Evolutionary conservation across 2,329 filamentous ascomycete genomes (phyloP), one percentile per base, ranked within the genome.

Genomic region (Annulohypoxylon truncatum): DNA sequence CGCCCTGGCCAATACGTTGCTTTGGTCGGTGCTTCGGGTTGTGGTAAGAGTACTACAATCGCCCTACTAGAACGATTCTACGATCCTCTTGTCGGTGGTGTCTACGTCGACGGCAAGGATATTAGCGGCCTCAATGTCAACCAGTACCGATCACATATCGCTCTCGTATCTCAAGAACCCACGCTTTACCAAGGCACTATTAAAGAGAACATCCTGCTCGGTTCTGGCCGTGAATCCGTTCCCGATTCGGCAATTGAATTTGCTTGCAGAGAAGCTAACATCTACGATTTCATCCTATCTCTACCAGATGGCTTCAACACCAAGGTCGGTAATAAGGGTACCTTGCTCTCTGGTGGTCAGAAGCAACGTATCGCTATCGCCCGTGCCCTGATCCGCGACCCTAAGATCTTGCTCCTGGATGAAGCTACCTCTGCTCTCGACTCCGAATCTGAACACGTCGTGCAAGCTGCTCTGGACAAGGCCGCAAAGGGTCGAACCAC

Each of bases 301-400:
- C 83, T 96, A 15, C 93, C 92, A 0, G 93, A 97, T 1, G 94
- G 93, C 13, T 94, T 97, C 81, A 87, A 90, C 74, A 97, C 94
- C 0, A 76, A 94, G 1, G 94, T 97, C 28, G 95, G 96, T 26
- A 92, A 87, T 77, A 97, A 97, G 81, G 96, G 95, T 46, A 86
- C 89, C 13, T 87, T 97, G 76, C 82, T 97, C 13, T 94, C 91
- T 1, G 95, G 96, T 59, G 96, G 95, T 0, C 96, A 98, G 79
- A 97, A 97, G 77, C 95, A 98, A 79, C 92, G 96, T 65, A 90
- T 98, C 33, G 95, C 94, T 52, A 97, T 98, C 76, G 95, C 96
- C 2, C 89, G 95, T 4, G 96, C 95, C 0, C 83, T 98, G 10
- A 89, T 98, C 42, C 90, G 95, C n/a, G 89, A 97, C 73, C 95